Evolutionary conservation across 2,329 filamentous ascomycete genomes (phyloP), one percentile per base, ranked within the genome.

Genomic region (Aureobasidium sp.): DNA sequence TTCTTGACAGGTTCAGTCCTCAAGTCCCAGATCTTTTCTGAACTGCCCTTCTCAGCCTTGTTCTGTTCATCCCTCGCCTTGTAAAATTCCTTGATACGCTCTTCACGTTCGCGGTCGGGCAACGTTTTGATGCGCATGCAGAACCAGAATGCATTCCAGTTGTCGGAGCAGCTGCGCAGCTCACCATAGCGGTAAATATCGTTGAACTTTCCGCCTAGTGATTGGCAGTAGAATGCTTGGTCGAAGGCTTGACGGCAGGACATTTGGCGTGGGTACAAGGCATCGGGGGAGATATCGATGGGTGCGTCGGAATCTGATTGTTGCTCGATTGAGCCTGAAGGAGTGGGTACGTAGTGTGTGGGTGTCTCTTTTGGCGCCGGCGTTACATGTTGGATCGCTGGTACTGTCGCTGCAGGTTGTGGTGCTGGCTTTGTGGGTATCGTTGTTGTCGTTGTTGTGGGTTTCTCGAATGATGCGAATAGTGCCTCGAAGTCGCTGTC

Each of bases 121-220:
- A 85, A 85, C 1, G 82, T 81, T 69, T 88, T 86, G 41, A 86
- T 87, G 66, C 90, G 87, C 92, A 97, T 97, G 80, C 94, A 99
- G 78, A 97, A 93, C 89, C 92, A 96, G 76, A 96, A 97, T 75
- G 96, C 90, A 64, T 87, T 84, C 91, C 93, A 97, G 66, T 91
- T 87, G 67, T 95, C 88, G 65, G 81, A 84, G 80, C 94, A 99
- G 3, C 84, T 82, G 48, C 87, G 84, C 70, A 96, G 78, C 46
- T 80, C 78, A 65, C 94, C 94, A 72, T 91, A 87, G 42, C 94
- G 88, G 80, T 97, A 99, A 41, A 97, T 83, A 70, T 91, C 86
- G 70, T 89, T 91, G 80, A 92, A 96, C 74, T 97, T 92, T 0
- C 93, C 91, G 59, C 91, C 92, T 9, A 96, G 80, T 0, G 88